phyloP scores from a whole-genome alignment of 352 stramenopile species.

The Sclerospora graminicola region DNA sequence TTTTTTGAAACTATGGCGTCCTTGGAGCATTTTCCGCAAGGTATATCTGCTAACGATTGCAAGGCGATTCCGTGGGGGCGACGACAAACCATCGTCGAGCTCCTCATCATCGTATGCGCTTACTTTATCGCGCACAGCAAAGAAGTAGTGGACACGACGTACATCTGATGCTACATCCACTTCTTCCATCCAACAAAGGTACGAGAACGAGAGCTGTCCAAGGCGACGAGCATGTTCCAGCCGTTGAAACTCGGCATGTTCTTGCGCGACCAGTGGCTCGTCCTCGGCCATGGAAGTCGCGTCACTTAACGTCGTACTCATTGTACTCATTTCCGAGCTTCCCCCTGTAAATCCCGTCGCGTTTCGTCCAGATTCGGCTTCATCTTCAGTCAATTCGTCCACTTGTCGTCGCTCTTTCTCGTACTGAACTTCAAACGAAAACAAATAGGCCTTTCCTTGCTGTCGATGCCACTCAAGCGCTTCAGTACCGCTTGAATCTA shows the following conservation, averaged over 20 bases:
- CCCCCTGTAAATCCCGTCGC: neutral
- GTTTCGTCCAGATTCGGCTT: no score
- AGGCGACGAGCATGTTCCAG: constrained; percentile 37
- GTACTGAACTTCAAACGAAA: constrained; percentile 69
- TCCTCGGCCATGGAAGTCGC: constrained; percentile 38
- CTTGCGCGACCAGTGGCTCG: constrained; percentile 20
- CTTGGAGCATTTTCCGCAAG: constrained; percentile 33
- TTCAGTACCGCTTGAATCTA: constrained; percentile 6
- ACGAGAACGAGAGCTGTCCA: constrained; percentile 29
- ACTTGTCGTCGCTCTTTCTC: constrained; percentile 14
- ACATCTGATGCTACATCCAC: constrained; percentile 45
- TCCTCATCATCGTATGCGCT: constrained; percentile 19
- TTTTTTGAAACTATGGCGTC: constrained; percentile 12
- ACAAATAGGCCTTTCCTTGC: constrained; percentile 61
- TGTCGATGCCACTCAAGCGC: constrained; percentile 38
- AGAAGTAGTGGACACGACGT: constrained; percentile 60
- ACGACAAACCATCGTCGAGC: constrained; percentile 6
- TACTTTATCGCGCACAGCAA: constrained; percentile 26
- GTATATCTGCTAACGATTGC: constrained; percentile 59
- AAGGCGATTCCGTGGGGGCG: constrained; percentile 15
- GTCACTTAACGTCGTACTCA: constrained; percentile 46
- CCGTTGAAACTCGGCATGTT: constrained; percentile 30
- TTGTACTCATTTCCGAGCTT: constrained; percentile 35
- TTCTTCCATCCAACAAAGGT: constrained; percentile 71
- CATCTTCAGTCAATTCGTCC: constrained; percentile 5